A percentile compares a stretch with the other conserved stretches of the same genome.
These are phyloP conservation scores for Nitzschia sp. DNA, from an alignment of 108 stramenopile species.

Conservation along the genomic window DNA sequence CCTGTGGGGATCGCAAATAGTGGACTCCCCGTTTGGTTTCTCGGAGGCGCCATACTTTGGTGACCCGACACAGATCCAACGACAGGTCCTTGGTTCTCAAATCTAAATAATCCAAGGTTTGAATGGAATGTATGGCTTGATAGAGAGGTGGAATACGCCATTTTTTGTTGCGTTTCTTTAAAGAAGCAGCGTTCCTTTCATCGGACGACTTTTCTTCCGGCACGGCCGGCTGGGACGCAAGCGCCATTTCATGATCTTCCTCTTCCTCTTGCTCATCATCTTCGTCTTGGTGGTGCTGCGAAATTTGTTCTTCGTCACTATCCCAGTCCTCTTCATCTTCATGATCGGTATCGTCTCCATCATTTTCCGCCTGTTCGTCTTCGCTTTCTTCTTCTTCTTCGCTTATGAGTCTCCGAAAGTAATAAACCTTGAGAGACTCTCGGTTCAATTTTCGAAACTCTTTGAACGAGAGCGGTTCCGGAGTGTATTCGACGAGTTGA, in stretches of 20 bases:
- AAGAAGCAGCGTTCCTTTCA: background rate
- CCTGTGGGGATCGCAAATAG: background rate
- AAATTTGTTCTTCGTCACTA: constrained; percentile 6
- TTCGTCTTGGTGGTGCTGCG: background rate
- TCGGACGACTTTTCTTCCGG: background rate
- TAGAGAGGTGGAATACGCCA: constrained; percentile 36
- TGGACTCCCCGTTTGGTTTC: constrained; percentile 37
- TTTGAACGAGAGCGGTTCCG: constrained; percentile 1
- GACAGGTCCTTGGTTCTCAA: constrained; percentile 33
- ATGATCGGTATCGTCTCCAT: constrained; percentile 14
- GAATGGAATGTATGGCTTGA: constrained; percentile 27
- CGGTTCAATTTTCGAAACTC: constrained; percentile 21
- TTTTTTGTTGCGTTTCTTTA: constrained; percentile 27
- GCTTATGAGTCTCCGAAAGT: constrained; percentile 33
- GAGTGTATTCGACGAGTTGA: background rate
- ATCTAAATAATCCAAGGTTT: constrained; percentile 48
- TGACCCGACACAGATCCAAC: constrained; percentile 42
- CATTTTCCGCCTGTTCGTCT: background rate
- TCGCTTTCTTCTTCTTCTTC: constrained; percentile 9
- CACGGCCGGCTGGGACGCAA: constrained; percentile 27
- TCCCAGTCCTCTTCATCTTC: constrained; percentile 18
- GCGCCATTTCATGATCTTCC: constrained; percentile 3
- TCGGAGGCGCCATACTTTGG: constrained; percentile 47
- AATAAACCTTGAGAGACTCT: constrained; percentile 30
- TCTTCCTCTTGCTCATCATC: constrained; percentile 13